Base-by-base conservation (phyloP, 441 rosid species). In the Bruguiera hainesii region DNA sequence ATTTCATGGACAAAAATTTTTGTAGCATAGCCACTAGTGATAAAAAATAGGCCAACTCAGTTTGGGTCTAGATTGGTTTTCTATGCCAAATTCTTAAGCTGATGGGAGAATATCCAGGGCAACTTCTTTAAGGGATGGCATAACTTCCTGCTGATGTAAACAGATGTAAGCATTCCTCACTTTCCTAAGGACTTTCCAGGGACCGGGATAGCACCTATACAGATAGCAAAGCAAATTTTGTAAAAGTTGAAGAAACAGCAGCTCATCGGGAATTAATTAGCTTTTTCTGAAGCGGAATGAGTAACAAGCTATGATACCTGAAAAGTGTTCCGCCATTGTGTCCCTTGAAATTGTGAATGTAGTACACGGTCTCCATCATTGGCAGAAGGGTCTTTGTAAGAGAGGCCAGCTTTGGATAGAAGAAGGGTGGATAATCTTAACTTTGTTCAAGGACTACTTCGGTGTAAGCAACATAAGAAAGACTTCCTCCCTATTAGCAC, bases 121-220 rank as follows among this genome's bases (percentile, higher is more conserved):
- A 57, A 93, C 98, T 80, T 91, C 96, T 73, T 91, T 91, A 23
- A 93, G 93, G 42, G 97, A 86, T 30, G 98, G 98, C 97, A 90
- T 93, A 16, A 56, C 56, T 65, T 85, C 89, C 80, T 81, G 98
- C 76, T 88, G 87, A 73, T 91, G 97, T 77, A 91, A 39, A 74
- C 89, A 86, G 0, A 81, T 64, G 55, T 64, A 80, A 0, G 23
- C 57, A 67, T 85, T 75, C 59, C 85, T 74, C 50, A 73, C 81
- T 78, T 76, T 85, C 70, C 89, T 81, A 3, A 93, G 78, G 53
- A 93, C 96, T 84, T 86, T 85, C 97, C 98, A 93, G 18, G 87
- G 87, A 51, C 95, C 97, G n/a, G 98, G 98, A 66, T 91, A 93
- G 74, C 98, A 84, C 80, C 98, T 93, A 53, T 19, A 1, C 6